Conservation (phyloP, 2,329 filamentous ascomycete species). For the Cylindrodendrum hubeiense region DNA sequence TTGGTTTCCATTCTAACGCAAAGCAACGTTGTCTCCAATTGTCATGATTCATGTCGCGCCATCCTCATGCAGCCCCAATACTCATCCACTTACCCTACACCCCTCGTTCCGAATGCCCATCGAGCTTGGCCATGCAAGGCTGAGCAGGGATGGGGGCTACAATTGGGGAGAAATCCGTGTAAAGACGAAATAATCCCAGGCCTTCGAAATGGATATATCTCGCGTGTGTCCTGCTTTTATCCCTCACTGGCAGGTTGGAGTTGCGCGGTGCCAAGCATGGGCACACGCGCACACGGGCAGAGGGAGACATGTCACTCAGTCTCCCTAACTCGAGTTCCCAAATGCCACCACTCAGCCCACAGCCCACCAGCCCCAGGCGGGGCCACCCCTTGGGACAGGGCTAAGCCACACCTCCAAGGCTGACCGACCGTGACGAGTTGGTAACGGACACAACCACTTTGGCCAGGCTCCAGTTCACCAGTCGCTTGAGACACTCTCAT, state of each 20-base stretch:
- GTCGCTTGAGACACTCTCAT: conserved; percentile 39
- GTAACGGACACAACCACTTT: conserved; percentile 38
- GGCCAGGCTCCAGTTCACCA: conserved; percentile 45
- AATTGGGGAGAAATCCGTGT: background rate
- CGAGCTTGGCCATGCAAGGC: conserved; percentile 6
- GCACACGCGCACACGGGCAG: too few species aligned
- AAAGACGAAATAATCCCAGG: background rate
- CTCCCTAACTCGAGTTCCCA: conserved; percentile 35
- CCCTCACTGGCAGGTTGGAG: background rate
- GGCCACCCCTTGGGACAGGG: conserved; percentile 33
- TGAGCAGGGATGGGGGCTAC: background rate
- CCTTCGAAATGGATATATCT: background rate
- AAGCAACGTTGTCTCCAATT: background rate
- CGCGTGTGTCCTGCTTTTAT: background rate
- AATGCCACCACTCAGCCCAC: conserved; percentile 27
- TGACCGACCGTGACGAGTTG: conserved; percentile 44
- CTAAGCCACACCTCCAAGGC: conserved; percentile 48
- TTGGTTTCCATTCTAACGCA: background rate
- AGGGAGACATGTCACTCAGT: conserved; percentile 35
- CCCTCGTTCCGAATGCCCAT: background rate
- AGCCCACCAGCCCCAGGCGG: conserved; percentile 33
- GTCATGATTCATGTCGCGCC: background rate
- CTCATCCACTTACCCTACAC: conserved; percentile 6
- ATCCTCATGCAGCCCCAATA: background rate
- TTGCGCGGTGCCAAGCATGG: background rate